phyloP scores from a whole-genome alignment of 768 basidiomycete genomes.

The Leucocoprinus birnbaumii region DNA sequence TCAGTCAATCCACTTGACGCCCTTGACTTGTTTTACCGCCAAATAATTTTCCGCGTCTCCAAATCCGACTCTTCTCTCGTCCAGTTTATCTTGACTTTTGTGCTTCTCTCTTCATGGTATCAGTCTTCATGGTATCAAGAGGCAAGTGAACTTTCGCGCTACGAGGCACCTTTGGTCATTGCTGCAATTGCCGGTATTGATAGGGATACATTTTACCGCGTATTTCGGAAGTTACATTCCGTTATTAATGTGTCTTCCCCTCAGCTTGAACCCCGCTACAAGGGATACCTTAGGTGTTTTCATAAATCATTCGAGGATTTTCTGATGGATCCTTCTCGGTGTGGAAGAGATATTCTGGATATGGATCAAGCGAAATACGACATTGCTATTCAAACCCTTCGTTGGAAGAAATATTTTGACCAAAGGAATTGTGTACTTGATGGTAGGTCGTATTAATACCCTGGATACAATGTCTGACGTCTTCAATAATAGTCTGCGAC shows the following conservation, averaged over 20 bases:
- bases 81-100: neutral
- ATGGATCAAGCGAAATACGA: too few species aligned
- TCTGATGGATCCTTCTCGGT: too few species aligned
- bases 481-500: too few species aligned
- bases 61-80: neutral
- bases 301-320: neutral
- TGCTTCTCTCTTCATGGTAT: neutral
- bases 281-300: neutral
- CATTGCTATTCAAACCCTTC: too few species aligned
- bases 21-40: neutral
- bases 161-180: too few species aligned
- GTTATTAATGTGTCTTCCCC: neutral
- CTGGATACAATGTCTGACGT: too few species aligned
- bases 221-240: neutral
- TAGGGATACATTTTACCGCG: neutral
- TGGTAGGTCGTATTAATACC: too few species aligned
- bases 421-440: too few species aligned
- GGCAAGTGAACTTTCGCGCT: neutral
- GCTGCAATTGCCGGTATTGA: neutral
- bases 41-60: neutral
- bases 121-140: neutral
- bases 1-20: neutral
- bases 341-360: too few species aligned
- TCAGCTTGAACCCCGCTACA: neutral
- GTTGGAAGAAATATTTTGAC: too few species aligned